phyloP scores from a whole-genome alignment of 2,329 filamentous ascomycete genomes.

The Penicillium rolfsii region DNA sequence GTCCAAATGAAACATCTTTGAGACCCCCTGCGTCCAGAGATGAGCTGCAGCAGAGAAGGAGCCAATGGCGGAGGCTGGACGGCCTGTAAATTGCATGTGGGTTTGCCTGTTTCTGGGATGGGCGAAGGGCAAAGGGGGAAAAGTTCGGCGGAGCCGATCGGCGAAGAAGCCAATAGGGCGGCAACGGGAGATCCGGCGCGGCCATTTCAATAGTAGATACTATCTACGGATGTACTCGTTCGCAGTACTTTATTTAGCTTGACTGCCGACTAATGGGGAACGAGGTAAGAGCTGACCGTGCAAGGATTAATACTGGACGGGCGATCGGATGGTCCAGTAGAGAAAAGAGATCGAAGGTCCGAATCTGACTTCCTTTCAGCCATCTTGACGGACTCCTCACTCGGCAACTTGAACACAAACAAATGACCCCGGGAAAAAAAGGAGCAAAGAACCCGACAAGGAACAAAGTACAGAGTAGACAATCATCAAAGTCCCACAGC shows the following conservation, averaged over 20 bases:
- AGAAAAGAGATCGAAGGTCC: background rate
- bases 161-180: constrained; percentile 22
- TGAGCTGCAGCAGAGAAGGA: constrained; percentile 8
- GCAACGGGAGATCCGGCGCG: constrained; percentile 25
- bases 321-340: background rate
- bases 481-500: background rate
- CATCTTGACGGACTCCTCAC: background rate
- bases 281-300: background rate
- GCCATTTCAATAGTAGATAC: constrained; percentile 10
- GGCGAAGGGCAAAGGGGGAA: constrained; percentile 1
- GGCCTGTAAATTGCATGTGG: constrained; percentile 21
- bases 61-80: constrained; percentile 22
- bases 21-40: constrained; percentile 19
- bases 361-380: background rate
- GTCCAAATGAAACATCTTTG: constrained; percentile 22
- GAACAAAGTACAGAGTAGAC: background rate
- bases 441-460: background rate
- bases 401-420: background rate
- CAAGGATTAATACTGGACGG: background rate
- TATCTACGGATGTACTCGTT: background rate
- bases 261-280: background rate
- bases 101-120: constrained; percentile 11
- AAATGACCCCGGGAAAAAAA: background rate
- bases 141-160: constrained; percentile 24
- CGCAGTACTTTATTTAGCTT: background rate